Conservation (phyloP, 2,329 filamentous ascomycete genomes). For the Epichloe sibirici region DNA sequence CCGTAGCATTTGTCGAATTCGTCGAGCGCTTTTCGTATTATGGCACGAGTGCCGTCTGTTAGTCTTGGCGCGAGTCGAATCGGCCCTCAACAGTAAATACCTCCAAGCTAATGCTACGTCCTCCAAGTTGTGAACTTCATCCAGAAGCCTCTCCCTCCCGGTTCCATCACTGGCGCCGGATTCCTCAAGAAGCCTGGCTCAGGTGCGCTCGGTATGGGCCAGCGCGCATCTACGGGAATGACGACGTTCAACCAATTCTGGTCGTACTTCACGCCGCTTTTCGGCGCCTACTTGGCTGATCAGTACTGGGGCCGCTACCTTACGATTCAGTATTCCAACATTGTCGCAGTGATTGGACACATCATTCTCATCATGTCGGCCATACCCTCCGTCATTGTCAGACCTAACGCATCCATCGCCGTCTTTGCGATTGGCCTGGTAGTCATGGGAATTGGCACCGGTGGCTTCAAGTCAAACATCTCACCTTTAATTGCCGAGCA, state of each 20-base stretch:
- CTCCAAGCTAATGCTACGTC: not conserved
- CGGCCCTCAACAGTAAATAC: no score
- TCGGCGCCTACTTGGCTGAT: constrained; percentile 37
- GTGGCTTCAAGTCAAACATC: constrained; percentile 66
- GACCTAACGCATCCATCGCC: constrained; percentile 42
- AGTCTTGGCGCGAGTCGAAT: constrained; percentile 23
- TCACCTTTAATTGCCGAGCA: constrained; percentile 50
- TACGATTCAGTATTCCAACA: constrained; percentile 52
- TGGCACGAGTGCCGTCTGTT: constrained; percentile 51
- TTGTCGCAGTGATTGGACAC: constrained; percentile 51
- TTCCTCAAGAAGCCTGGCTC: constrained; percentile 22
- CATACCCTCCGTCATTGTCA: constrained; percentile 48
- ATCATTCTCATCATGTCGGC: constrained; percentile 53
- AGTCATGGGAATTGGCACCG: constrained; percentile 48
- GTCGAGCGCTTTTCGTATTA: constrained; percentile 67
- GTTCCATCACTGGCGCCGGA: constrained; percentile 50
- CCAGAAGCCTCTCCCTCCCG: constrained; percentile 38
- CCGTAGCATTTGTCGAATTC: constrained; percentile 54
- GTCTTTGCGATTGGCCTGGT: constrained; percentile 50
- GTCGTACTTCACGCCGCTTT: constrained; percentile 46
- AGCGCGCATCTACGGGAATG: constrained; percentile 35
- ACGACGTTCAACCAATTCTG: constrained; percentile 43
- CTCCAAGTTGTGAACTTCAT: constrained; percentile 46
- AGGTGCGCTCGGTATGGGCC: constrained; percentile 45
- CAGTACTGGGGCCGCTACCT: constrained; percentile 57